phyloP scores from a whole-genome alignment of 805 yeast genomes.

The Jamesozyma gamospora region DNA sequence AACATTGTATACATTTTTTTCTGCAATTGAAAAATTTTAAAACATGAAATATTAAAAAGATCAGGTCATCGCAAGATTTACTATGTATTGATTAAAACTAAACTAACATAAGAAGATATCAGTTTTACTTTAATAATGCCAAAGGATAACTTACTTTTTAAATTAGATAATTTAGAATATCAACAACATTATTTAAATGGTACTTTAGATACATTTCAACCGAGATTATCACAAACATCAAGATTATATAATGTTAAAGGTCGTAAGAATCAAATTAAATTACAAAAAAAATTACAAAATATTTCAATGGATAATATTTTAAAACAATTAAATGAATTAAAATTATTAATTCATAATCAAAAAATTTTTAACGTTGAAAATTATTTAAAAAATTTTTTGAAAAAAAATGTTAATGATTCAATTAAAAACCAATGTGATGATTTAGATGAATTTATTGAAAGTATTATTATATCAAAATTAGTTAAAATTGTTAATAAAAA shows the following conservation, averaged over 20 bases:
- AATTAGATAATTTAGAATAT: conserved; percentile 28
- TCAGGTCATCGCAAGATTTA: no score
- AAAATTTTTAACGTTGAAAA: conserved; percentile 23
- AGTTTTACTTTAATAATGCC: no score
- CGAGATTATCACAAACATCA: conserved; percentile 24
- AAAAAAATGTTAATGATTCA: conserved; percentile 8
- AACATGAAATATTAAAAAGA: neutral
- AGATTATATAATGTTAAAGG: conserved; percentile 27
- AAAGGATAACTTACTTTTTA: conserved; percentile 27
- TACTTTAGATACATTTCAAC: conserved; percentile 21
- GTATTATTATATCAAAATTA: conserved; percentile 19
- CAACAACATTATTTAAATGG: conserved; percentile 25
- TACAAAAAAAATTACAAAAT: conserved; percentile 13
- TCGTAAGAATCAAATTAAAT: conserved; percentile 22
- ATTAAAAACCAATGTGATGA: conserved; percentile 4
- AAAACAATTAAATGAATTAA: conserved; percentile 13
- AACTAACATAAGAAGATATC: no score
- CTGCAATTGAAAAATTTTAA: conserved; percentile 2
- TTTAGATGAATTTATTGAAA: conserved; percentile 14
- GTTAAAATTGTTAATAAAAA: conserved; percentile 18
- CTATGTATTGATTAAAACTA: no score
- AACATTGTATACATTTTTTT: neutral
- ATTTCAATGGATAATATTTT: conserved; percentile 9
- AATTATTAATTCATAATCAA: conserved; percentile 19
- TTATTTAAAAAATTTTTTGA: conserved; percentile 10